phyloP scores from a whole-genome alignment of 441 rosid species.

The Mallotus repandus region DNA sequence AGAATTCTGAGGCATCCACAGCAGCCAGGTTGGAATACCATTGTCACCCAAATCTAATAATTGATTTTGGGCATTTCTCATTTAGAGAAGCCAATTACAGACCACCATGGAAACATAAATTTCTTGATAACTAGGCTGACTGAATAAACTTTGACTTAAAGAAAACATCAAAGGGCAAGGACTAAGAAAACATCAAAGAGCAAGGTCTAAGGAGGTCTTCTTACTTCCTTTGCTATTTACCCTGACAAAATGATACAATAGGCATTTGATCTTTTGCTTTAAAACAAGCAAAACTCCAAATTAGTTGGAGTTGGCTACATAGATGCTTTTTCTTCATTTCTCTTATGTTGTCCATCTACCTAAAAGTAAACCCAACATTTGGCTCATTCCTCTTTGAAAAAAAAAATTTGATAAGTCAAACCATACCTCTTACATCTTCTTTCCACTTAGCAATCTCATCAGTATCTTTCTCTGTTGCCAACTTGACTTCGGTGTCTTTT shows the following conservation, averaged over 20 bases:
- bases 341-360: not conserved
- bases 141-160: not conserved
- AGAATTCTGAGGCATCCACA: not conserved
- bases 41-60: not conserved
- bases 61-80: not conserved
- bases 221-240: not conserved
- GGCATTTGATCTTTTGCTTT: not conserved
- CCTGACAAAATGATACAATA: not conserved
- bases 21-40: not conserved
- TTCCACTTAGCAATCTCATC: conserved; percentile 69
- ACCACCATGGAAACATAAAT: not conserved
- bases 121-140: not conserved
- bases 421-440: conserved; percentile 73
- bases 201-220: not conserved
- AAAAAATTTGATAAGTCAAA: not conserved
- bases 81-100: not conserved
- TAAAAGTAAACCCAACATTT: not conserved
- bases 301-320: not conserved
- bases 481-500: conserved; percentile 70
- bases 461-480: conserved; percentile 55
- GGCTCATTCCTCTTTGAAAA: not conserved
- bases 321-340: not conserved
- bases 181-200: not conserved
- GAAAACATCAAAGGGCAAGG: not conserved
- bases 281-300: conserved; percentile 6